These are phyloP conservation scores for Mycena galopus DNA, from an alignment of 768 basidiomycete genomes.

Conservation along the genomic window DNA sequence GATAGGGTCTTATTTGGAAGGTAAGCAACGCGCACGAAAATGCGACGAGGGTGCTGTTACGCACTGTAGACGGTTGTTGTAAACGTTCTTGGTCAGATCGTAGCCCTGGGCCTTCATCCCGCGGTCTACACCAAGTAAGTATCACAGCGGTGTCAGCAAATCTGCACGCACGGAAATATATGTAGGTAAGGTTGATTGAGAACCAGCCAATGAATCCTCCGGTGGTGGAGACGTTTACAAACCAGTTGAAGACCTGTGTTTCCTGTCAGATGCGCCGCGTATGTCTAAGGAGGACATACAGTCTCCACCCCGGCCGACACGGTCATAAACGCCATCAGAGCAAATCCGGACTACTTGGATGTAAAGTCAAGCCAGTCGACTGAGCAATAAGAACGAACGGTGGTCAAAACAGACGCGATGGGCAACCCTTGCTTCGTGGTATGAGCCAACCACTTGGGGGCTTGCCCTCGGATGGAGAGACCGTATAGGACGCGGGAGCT, in stretches of 20 bases:
- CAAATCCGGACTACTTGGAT: slow-evolving; percentile 54
- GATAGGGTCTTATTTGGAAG: slow-evolving; percentile 58
- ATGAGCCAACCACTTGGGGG: slow-evolving; percentile 56
- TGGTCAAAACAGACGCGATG: slow-evolving; percentile 51
- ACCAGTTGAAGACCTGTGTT: slow-evolving; percentile 32
- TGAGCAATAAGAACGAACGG: slow-evolving; percentile 44
- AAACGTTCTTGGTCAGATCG: slow-evolving; percentile 71
- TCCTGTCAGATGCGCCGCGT: neutral
- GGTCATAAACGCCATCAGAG: slow-evolving; percentile 73
- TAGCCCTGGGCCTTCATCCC: slow-evolving; percentile 77
- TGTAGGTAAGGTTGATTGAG: slow-evolving; percentile 77
- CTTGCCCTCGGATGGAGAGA: slow-evolving; percentile 65
- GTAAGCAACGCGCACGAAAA: neutral
- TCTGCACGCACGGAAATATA: slow-evolving; percentile 71
- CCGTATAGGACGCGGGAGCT: slow-evolving; percentile 67
- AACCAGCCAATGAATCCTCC: slow-evolving; percentile 80
- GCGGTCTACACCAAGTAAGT: slow-evolving; percentile 55
- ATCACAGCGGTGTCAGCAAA: neutral
- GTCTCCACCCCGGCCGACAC: slow-evolving; percentile 66
- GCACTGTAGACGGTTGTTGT: slow-evolving; percentile 67
- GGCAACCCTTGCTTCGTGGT: slow-evolving; percentile 66
- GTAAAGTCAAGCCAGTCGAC: slow-evolving; percentile 48
- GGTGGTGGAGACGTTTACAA: slow-evolving; percentile 68
- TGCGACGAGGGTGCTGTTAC: neutral
- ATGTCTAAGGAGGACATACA: slow-evolving; percentile 48